Percentiles rank a stretch among this genome's conserved stretches.
Evolutionary conservation across 441 rosid species (phyloP).

Genomic region (Kokia cookei): DNA sequence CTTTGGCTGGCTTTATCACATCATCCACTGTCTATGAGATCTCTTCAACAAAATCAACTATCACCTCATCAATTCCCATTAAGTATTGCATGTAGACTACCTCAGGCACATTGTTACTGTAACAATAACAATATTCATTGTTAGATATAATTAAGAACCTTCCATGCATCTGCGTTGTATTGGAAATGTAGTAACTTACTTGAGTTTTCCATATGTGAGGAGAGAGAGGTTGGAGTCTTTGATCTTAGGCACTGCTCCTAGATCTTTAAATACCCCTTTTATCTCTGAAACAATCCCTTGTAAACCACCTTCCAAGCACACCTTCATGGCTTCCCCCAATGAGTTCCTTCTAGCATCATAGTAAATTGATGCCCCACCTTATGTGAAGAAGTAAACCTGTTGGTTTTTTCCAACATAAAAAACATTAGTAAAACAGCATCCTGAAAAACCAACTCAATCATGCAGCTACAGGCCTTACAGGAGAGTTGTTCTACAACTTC

Average conservation of each 20-base stretch:
- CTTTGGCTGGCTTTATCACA: neutral
- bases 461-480: conserved; percentile 37
- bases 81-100: neutral
- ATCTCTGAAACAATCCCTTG: neutral
- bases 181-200: neutral
- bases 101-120: neutral
- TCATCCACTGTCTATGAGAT: neutral
- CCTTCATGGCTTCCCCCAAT: neutral
- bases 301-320: neutral
- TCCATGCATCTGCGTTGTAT: neutral
- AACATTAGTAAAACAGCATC: neutral
- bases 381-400: neutral
- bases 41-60: neutral
- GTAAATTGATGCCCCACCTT: neutral
- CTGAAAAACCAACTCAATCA: neutral
- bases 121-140: neutral
- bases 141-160: neutral
- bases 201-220: neutral
- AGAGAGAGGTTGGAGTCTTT: neutral
- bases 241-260: neutral
- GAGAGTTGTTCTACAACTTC: conserved; percentile 60
- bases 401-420: too few species aligned
- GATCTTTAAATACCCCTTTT: neutral
- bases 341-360: neutral
- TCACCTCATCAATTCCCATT: neutral